Conservation (phyloP, 140 eudicot species). For the Stevia rebaudiana region DNA sequence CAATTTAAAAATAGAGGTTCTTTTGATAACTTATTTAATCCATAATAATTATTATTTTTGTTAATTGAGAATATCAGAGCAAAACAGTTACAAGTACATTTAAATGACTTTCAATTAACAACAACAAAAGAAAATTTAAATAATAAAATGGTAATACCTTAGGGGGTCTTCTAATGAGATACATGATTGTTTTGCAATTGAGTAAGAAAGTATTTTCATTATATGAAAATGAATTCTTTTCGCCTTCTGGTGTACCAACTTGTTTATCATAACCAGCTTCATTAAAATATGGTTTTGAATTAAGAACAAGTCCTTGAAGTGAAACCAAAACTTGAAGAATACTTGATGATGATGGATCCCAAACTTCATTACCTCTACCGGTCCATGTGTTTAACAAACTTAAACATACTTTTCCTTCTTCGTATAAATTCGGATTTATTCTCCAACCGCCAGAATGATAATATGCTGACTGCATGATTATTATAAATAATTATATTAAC, state of each 20-base stretch:
- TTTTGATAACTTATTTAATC: background rate
- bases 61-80: background rate
- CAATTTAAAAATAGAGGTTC: background rate
- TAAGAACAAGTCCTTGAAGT: constrained; percentile 92
- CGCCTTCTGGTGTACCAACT: constrained; percentile 95
- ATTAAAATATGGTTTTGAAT: constrained; percentile 92
- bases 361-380: constrained; percentile 95
- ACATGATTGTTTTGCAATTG: constrained; percentile 95
- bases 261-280: constrained; percentile 99
- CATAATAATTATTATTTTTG: background rate
- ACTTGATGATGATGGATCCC: constrained; percentile 92
- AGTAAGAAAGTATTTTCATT: constrained; percentile 92
- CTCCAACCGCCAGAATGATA: constrained; percentile 99
- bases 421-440: constrained; percentile 88
- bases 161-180: constrained; percentile 88
- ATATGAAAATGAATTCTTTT: constrained; percentile 89
- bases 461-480: constrained; percentile 68
- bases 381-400: constrained; percentile 94
- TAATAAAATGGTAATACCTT: constrained; percentile 44
- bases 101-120: background rate
- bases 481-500: constrained; percentile 6
- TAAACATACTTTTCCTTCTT: constrained; percentile 97
- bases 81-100: background rate
- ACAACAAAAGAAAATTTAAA: background rate
- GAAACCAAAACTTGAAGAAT: constrained; percentile 97